phyloP scores from a whole-genome alignment of 257 asterid species.

The Solanum pimpinellifolium region DNA sequence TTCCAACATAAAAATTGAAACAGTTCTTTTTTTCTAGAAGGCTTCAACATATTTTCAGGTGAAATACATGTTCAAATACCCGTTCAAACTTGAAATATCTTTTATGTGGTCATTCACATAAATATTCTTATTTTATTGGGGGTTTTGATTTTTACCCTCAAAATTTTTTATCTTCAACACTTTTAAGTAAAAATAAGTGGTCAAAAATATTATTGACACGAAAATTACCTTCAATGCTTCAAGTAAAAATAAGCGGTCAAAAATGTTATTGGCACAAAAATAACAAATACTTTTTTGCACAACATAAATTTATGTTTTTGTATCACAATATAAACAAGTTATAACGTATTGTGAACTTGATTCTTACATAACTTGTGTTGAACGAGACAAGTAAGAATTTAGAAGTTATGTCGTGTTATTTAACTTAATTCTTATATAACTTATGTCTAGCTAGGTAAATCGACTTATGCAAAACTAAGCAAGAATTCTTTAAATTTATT shows the following conservation, averaged over 20 bases:
- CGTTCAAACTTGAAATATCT: no score
- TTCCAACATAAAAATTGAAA: neutral
- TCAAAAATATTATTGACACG: no score
- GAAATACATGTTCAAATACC: no score
- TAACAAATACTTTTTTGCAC: neutral
- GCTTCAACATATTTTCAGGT: neutral
- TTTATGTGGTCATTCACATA: neutral
- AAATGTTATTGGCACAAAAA: no score
- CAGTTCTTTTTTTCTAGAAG: neutral
- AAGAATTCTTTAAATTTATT: neutral
- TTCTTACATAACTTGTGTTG: neutral
- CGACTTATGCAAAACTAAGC: no score
- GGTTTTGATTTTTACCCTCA: neutral
- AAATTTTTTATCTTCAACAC: no score
- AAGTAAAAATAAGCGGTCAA: no score
- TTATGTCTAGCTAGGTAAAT: neutral
- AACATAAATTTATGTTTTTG: neutral
- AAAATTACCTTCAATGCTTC: no score
- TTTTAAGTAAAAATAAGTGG: no score
- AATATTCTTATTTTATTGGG: neutral
- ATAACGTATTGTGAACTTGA: fast-evolving
- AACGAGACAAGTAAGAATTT: neutral
- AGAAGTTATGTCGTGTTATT: neutral
- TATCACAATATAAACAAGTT: neutral
- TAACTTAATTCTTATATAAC: neutral